phyloP scores from a whole-genome alignment of 2,329 filamentous ascomycete genomes.

The Calonectria hawksworthii region DNA sequence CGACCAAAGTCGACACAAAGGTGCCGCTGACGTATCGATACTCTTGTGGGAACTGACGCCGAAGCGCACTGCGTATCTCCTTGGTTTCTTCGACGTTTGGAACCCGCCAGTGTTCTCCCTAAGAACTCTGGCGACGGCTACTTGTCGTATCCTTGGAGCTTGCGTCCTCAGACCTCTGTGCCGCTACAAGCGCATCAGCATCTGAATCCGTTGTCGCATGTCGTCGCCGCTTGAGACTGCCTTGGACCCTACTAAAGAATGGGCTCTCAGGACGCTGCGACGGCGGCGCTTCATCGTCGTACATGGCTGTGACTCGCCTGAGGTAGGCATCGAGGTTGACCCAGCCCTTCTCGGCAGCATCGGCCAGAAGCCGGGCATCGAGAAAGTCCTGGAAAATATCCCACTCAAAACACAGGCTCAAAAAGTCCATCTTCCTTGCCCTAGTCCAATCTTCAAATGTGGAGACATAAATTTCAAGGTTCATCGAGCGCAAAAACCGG shows the following conservation, averaged over 20 bases:
- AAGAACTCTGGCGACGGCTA: background rate
- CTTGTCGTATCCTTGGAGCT: background rate
- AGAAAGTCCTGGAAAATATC: constrained; percentile 41
- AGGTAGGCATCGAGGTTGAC: constrained; percentile 17
- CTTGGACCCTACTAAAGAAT: constrained; percentile 18
- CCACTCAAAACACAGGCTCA: constrained; percentile 42
- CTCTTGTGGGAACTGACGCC: constrained; percentile 11
- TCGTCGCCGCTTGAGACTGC: background rate
- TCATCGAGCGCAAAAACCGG: constrained; percentile 33
- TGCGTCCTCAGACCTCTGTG: background rate
- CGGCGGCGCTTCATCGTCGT: background rate
- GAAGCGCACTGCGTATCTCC: constrained; percentile 10
- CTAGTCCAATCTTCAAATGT: constrained; percentile 35
- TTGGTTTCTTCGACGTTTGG: constrained; percentile 1
- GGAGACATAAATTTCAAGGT: background rate
- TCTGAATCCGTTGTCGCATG: background rate
- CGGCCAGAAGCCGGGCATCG: constrained; percentile 31
- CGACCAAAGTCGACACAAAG: constrained; percentile 26
- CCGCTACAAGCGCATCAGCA: background rate
- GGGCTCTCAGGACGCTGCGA: constrained; percentile 3
- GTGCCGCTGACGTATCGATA: constrained; percentile 1
- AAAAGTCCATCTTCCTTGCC: constrained; percentile 34
- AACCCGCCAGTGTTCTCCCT: background rate
- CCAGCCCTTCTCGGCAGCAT: constrained; percentile 28
- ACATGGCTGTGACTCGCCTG: background rate